Conservation (phyloP, 352 stramenopile species). For the Saprolegnia diclina region DNA sequence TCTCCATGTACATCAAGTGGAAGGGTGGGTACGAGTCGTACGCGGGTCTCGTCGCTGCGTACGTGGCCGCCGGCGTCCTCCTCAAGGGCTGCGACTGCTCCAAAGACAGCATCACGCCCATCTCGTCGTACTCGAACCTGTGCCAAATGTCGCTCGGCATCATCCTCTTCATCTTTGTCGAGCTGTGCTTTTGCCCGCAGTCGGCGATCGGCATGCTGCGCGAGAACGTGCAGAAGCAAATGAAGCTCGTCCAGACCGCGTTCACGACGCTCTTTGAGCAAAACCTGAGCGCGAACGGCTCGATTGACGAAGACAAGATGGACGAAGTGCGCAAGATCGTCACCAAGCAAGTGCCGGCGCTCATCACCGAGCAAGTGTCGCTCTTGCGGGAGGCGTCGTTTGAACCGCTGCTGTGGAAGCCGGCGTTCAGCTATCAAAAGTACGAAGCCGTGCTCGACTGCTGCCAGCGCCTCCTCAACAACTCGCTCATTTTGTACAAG, state of each 20-base stretch:
- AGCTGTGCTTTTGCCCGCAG: conserved; percentile 59
- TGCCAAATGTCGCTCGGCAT: conserved; percentile 71
- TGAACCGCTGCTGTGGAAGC: conserved; percentile 65
- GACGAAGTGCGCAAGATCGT: conserved; percentile 44
- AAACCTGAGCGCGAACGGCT: conserved; percentile 47
- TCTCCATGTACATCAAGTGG: conserved; percentile 75
- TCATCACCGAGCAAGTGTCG: conserved; percentile 50
- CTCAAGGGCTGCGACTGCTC: conserved; percentile 56
- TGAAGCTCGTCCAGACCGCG: conserved; percentile 51
- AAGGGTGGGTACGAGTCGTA: conserved; percentile 61
- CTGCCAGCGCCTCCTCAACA: conserved; percentile 62
- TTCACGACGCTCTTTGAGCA: conserved; percentile 69
- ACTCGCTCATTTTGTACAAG: conserved; percentile 78
- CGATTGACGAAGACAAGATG: conserved; percentile 36
- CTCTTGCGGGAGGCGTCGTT: conserved; percentile 53
- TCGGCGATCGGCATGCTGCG: conserved; percentile 61
- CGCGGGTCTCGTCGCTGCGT: conserved; percentile 65
- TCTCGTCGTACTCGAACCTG: conserved; percentile 71
- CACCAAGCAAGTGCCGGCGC: conserved; percentile 45
- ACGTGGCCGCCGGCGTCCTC: conserved; percentile 57
- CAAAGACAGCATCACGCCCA: conserved; percentile 31
- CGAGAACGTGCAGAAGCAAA: conserved; percentile 67
- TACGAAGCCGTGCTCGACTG: conserved; percentile 62
- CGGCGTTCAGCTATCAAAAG: conserved; percentile 62
- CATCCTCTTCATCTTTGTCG: conserved; percentile 69